Base-by-base conservation (phyloP, 495 filamentous ascomycete genomes). In the Penicillium steckii region DNA sequence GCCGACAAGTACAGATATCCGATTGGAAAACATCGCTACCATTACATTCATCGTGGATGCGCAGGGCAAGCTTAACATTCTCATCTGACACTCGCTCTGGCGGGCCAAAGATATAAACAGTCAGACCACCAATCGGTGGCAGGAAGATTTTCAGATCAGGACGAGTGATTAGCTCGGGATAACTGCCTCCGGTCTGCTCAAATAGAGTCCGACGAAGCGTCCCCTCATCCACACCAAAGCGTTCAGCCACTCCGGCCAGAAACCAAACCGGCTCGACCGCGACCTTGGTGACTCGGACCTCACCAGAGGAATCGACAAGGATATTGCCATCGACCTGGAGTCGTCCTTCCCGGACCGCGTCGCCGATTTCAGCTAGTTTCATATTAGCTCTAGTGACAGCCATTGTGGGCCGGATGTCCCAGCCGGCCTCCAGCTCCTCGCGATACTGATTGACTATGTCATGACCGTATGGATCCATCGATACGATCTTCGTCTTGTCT, bases 21-120 rank as follows among this genome's bases (percentile, higher is more conserved):
- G 90, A 95, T 52, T 95, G 92, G 70, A 98, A 98, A 47, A 98
- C 94, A 78, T 98, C 94, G 69, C 88, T 92, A 48, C 94, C 93
- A 68, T 97, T 97, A 75, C 92, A 91, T 73, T 97, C 94, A 69
- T 98, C 94, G 70, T 98, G 94, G 41, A 98, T 87, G 45, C 94
- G 90, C 53, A 98, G 79, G 23, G 94, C 87, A 41, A 97, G 79
- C 53, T 82, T 83, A 44, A 89, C 89, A 38, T 87, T 90, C 38
- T 89, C 84, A 64, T 98, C 89, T 15, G 90, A 85, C 80, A 98
- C 91, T 58, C 91, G 93, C 33, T 90, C 88, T 8, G 90, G 90
- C 53, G 96, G 92, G 15, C 94, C 94, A 68, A 98, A 98, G 73
- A 89, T 91, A 73, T 98, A 98, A 22, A 97, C 94, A 1, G 94